Evolutionary conservation across 2,329 filamentous ascomycete genomes (phyloP), one percentile per base, ranked within the genome.

Genomic region (Penicillium brasilianum): DNA sequence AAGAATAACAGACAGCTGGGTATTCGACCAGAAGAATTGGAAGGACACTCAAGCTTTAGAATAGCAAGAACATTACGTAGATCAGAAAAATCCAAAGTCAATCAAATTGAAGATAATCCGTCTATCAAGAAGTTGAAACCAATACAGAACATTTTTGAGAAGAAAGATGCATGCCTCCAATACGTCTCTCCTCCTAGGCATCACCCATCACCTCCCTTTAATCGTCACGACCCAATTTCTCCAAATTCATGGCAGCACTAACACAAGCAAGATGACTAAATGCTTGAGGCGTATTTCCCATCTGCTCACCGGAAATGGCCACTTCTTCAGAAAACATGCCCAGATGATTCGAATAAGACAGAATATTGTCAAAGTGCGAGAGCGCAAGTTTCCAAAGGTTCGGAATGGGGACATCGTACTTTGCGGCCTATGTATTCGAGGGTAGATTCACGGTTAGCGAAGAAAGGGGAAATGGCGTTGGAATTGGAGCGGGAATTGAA

Each of bases 291-390:
- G 89, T 92, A 71, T 93, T 93, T 1, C 90, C 90, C 61, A 93
- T 81, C 77, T 93, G 90, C 76, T 93, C 90, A 11, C 90, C 90
- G 55, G 85, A 88, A 56, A 88, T 82, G 5, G 89, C 85, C 69
- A 93, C 92, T 78, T 93, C 90, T 73, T 93, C 90, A 8, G 88
- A 91, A 74, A 92, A 92, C 85, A 93, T 92, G 68, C 84, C 85
- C 57, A 93, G 77, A 73, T 93, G 90, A 72, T 93, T 93, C 1
- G 88, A 87, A 77, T 92, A 93, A 65, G 84, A 84, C 25, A 93
- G 80, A 82, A 92, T 90, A 70, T 91, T 92, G 76, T 93, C 90
- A 68, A 93, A 93, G 44, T 92, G 81, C 66, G 85, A 89, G 66
- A 90, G 82, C 7, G 90, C 81, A 52, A 77, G 74, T 54, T 74